Evolutionary conservation across 306 rosid genomes (phyloP).

Genomic region (Lathyrus aphaca): DNA sequence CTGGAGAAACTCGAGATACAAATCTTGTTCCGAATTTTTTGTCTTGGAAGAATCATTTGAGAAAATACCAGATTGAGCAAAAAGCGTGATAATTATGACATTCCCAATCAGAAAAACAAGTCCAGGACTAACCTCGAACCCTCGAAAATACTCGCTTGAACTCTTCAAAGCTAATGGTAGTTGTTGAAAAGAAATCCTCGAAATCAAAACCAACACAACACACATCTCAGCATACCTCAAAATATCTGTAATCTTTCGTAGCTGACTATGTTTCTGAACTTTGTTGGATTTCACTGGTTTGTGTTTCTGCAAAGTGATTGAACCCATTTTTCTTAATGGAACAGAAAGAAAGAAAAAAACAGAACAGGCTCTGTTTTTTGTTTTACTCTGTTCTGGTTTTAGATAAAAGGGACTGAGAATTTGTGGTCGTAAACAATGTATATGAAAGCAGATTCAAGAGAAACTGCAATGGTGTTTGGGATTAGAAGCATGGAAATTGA

Average conservation of each 20-base stretch:
- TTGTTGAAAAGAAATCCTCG: constrained; percentile 57
- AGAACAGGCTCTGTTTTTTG: background rate
- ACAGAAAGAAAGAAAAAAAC: background rate
- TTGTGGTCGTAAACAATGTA: constrained; percentile 35
- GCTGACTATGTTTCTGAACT: constrained; percentile 49
- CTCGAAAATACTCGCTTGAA: constrained; percentile 56
- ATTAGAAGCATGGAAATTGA: constrained; percentile 56
- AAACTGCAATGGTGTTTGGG: constrained; percentile 36
- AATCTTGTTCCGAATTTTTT: constrained; percentile 41
- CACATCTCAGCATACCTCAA: constrained; percentile 60
- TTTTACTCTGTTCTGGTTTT: background rate
- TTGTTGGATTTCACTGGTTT: constrained; percentile 59
- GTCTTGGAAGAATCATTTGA: constrained; percentile 38
- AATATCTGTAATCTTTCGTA: constrained; percentile 54
- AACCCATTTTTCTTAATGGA: constrained; percentile 55
- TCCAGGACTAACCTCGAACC: constrained; percentile 53
- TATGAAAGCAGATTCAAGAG: constrained; percentile 37
- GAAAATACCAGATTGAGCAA: constrained; percentile 67
- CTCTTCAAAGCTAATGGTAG: constrained; percentile 63
- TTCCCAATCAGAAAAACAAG: constrained; percentile 78
- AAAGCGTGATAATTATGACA: constrained; percentile 62
- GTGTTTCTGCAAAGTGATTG: constrained; percentile 50
- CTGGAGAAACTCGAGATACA: constrained; percentile 65
- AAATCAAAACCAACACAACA: constrained; percentile 61
- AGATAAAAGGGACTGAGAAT: constrained; percentile 38